Conservation (phyloP, 2,329 filamentous ascomycete genomes). For the Nothopassalora personata region DNA sequence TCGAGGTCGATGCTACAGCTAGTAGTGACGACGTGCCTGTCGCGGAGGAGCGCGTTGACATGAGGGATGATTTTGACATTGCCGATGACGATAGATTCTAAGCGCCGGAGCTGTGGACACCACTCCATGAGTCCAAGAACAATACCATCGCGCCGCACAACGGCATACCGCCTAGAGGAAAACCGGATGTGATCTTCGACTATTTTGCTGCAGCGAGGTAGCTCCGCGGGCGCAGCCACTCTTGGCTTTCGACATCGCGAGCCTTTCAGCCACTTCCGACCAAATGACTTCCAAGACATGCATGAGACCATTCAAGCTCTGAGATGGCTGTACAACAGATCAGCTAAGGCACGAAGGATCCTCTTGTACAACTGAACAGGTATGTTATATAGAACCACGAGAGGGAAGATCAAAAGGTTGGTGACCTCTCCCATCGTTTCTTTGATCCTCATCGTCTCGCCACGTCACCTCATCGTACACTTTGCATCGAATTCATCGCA, state of each 20-base stretch:
- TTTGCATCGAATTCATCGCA: background rate
- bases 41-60: background rate
- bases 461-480: background rate
- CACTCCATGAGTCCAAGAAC: background rate
- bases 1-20: slow-evolving; percentile 1
- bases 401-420: background rate
- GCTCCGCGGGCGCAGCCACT: slow-evolving; percentile 1
- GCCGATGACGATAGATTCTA: slow-evolving; percentile 21
- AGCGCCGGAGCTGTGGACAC: background rate
- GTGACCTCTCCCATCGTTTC: background rate
- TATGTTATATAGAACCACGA: slow-evolving; percentile 1
- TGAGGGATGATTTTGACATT: slow-evolving; percentile 10
- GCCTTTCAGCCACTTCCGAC: background rate
- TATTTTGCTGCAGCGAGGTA: background rate
- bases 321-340: slow-evolving; percentile 1
- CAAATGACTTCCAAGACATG: background rate
- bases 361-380: background rate
- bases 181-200: background rate
- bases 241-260: slow-evolving; percentile 2
- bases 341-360: background rate
- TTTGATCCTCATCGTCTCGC: background rate
- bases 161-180: background rate
- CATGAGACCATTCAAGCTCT: slow-evolving; percentile 2
- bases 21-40: background rate
- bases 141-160: background rate